These are phyloP conservation scores for Apocynum venetum DNA, from an alignment of 257 asterid genomes.

Conservation along the genomic window DNA sequence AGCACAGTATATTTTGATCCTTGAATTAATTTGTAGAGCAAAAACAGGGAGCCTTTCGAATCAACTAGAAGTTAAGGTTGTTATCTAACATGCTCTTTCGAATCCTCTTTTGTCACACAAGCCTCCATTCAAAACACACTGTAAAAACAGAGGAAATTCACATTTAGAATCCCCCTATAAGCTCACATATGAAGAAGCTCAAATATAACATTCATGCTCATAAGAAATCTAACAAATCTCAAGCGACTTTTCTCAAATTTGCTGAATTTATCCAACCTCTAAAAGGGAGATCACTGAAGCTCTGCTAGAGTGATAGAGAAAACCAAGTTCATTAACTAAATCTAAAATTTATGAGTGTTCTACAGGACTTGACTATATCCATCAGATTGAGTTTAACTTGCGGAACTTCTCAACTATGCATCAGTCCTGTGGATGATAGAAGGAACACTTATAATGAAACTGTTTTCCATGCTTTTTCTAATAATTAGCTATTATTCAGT, in stretches of 20 bases:
- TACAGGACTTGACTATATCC: not conserved
- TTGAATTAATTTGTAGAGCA: not conserved
- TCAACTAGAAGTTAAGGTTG: not conserved
- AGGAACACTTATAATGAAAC: not conserved
- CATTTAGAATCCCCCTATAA: not conserved
- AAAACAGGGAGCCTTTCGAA: not conserved
- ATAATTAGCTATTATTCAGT: not conserved
- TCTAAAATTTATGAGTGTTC: too few relatives aligned
- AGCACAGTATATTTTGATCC: not conserved
- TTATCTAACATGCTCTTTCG: not conserved
- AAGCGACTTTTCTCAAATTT: not conserved
- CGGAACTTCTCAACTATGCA: not conserved
- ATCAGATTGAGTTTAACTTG: not conserved
- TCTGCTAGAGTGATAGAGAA: not conserved
- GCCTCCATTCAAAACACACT: not conserved
- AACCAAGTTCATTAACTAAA: not conserved
- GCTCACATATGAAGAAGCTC: not conserved
- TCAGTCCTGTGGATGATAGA: not conserved
- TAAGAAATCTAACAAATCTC: not conserved
- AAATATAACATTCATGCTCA: not conserved
- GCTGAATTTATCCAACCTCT: not conserved
- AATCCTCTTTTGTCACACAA: not conserved
- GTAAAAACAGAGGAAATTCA: not conserved
- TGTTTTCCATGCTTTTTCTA: not conserved
- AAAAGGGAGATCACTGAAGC: not conserved